Conservation (phyloP, 805 yeast genomes). For the Lipomyces sp. region DNA sequence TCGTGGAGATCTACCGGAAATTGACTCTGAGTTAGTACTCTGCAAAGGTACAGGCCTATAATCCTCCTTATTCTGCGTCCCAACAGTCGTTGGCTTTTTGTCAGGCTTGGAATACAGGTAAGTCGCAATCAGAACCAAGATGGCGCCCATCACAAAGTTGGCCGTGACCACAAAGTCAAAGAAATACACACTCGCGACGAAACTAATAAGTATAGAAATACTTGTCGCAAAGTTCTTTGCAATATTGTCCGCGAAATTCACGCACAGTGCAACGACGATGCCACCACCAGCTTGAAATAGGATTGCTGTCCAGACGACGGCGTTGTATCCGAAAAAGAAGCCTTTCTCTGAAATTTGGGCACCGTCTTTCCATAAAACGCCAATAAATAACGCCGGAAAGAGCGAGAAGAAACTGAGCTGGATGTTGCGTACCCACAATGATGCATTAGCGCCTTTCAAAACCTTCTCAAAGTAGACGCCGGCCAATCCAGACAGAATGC, state of each 20-base stretch:
- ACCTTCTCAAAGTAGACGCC: constrained; percentile 53
- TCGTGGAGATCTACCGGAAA: constrained; percentile 18
- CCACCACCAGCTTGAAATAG: constrained; percentile 51
- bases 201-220: constrained; percentile 48
- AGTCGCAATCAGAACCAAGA: constrained; percentile 47
- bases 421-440: constrained; percentile 50
- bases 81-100: constrained; percentile 12
- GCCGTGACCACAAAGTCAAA: constrained; percentile 47
- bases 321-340: constrained; percentile 49
- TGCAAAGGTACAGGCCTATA: constrained; percentile 32
- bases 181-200: constrained; percentile 47
- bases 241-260: constrained; percentile 52
- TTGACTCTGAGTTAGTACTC: constrained; percentile 24
- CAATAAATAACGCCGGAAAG: constrained; percentile 49
- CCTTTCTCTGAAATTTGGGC: constrained; percentile 45
- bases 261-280: constrained; percentile 50
- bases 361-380: constrained; percentile 48
- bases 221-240: constrained; percentile 52
- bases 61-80: constrained; percentile 9
- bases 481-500: constrained; percentile 49
- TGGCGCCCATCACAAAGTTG: constrained; percentile 48
- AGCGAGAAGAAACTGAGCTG: constrained; percentile 50
- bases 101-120: constrained; percentile 46
- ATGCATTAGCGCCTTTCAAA: constrained; percentile 47
- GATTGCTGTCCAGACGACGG: constrained; percentile 49